Evolutionary conservation across 257 asterid genomes (phyloP), one percentile per base, ranked within the genome.

Genomic region (Gardenia jasminoides): DNA sequence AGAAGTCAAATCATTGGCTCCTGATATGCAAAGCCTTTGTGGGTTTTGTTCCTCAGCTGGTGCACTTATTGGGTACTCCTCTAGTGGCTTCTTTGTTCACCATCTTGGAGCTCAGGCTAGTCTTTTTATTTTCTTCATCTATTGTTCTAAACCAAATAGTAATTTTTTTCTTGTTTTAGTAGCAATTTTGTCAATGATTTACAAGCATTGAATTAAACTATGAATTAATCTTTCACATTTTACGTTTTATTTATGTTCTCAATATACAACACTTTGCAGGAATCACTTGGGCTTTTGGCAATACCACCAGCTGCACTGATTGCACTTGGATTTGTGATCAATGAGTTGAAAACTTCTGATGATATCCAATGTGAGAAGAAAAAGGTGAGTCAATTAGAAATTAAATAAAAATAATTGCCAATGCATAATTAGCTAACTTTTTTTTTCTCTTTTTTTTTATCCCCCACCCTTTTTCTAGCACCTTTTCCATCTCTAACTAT

Each of bases 11-110:
- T 79, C 88, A 10, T 70, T 92, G 83, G 95, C 97, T 5, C 86
- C 92, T 48, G 97, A 92, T 77, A 90, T 90, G 88, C 97, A 90
- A 68, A 90, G 88, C 78, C 90, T 92, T 22, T 82, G 90, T 59
- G 90, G 93, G 76, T 82, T 88, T 46, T 87, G 89, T 70, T 85
- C 93, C 13, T 87, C 90, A 0, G 85, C 80, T 11, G 93, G 95
- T 30, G 91, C 94, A 44, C 90, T 91, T 31, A n/a, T 91, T 58
- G 94, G 97, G n/a, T 91, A 80, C 80, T 86, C 91, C 70, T 81
- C 85, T 15, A 90, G 97, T 79, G 93, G 97, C 0, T 86, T 90
- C 73, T 86, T 90, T 65, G 94, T 90, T 85, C 92, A 85, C 76
- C 91, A 64, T 64, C 80, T 88, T 61, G 92, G 94, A 75, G 52